Percentiles rank a stretch among this genome's conserved stretches.
Evolutionary conservation across 148 eudicot species (phyloP).

Genomic region (Rhododendron simsii): DNA sequence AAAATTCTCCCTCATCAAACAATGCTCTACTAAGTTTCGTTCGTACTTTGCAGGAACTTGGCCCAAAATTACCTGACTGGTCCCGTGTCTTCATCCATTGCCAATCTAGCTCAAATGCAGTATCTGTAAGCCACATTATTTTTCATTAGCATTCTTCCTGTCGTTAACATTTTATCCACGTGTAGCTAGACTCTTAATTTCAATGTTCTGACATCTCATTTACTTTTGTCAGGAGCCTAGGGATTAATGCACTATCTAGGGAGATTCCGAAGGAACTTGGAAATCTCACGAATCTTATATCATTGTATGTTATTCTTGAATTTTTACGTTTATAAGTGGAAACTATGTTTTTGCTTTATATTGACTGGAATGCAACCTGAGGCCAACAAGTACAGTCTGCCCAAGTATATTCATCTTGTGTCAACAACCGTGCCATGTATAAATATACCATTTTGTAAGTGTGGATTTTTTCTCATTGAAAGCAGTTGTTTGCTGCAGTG

Average conservation of each 20-base stretch:
- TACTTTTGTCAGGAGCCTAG: background rate
- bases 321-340: background rate
- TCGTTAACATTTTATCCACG: conserved; percentile 18
- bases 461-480: background rate
- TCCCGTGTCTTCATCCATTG: conserved; percentile 25
- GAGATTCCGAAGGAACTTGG: background rate
- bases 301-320: background rate
- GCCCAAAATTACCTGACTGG: conserved; percentile 55
- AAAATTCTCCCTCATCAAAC: background rate
- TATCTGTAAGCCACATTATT: conserved; percentile 43
- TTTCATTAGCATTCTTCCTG: background rate
- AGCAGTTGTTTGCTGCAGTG: background rate
- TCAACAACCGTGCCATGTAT: background rate
- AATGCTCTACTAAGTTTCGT: background rate
- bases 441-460: background rate
- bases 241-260: background rate
- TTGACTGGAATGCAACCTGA: background rate
- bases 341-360: background rate
- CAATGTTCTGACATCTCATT: conserved; percentile 22
- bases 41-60: conserved; percentile 36
- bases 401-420: background rate
- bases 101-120: conserved; percentile 62
- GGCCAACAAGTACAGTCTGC: background rate
- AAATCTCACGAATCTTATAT: background rate
- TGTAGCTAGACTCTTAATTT: background rate